Conservation (phyloP, 2,329 filamentous ascomycete species). For the Penicillium nordicum region DNA sequence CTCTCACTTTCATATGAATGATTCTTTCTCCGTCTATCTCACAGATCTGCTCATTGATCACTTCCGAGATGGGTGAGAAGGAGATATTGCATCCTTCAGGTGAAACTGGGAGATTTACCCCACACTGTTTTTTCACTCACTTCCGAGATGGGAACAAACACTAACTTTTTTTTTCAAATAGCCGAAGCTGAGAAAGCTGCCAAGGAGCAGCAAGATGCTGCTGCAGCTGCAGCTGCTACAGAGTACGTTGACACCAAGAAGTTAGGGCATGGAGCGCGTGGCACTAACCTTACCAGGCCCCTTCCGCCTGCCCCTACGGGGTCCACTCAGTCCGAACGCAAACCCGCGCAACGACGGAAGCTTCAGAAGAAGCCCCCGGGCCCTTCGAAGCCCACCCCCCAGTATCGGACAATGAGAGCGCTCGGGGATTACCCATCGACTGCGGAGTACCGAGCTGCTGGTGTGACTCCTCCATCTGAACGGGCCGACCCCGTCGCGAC, state of each 20-base stretch:
- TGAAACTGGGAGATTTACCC: background rate
- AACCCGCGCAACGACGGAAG: slow-evolving; percentile 17
- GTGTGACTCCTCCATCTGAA: slow-evolving; percentile 17
- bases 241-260: slow-evolving; percentile 8
- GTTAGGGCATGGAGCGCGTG: slow-evolving; percentile 19
- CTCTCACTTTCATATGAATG: background rate
- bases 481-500: slow-evolving; percentile 20
- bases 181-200: background rate
- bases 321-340: slow-evolving; percentile 13
- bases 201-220: background rate
- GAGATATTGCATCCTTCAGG: background rate
- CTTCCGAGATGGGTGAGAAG: background rate
- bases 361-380: slow-evolving; percentile 17
- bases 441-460: slow-evolving; percentile 21
- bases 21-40: background rate
- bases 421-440: slow-evolving; percentile 22
- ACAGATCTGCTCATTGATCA: background rate
- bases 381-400: slow-evolving; percentile 4
- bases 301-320: slow-evolving; percentile 24
- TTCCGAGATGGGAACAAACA: background rate
- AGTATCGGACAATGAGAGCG: slow-evolving; percentile 19
- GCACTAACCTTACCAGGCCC: slow-evolving; percentile 22
- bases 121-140: background rate
- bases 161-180: background rate
- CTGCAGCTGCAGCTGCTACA: background rate